Evolutionary conservation across 2,329 filamentous ascomycete genomes (phyloP).

Genomic region (Ophiostoma montium): DNA sequence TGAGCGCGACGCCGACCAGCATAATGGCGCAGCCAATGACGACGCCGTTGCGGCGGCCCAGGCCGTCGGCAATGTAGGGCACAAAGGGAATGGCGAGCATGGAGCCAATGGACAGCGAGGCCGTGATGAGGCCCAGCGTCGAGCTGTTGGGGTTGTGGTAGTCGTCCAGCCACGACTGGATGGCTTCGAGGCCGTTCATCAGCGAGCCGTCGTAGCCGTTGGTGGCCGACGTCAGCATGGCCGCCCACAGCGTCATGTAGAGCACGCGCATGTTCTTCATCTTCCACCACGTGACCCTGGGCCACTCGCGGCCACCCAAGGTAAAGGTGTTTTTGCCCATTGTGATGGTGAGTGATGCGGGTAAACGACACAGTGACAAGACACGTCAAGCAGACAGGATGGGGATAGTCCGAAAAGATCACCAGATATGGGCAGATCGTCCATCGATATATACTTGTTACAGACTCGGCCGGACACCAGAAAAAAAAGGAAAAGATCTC

Average conservation of each 20-base stretch:
- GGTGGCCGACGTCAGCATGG: slow-evolving; percentile 20
- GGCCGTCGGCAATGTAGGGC: slow-evolving; percentile 30
- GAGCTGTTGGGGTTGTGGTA: slow-evolving; percentile 21
- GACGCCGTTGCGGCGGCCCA: slow-evolving; percentile 30
- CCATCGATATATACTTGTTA: too few relatives aligned
- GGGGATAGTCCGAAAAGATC: too few relatives aligned
- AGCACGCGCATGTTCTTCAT: slow-evolving; percentile 17
- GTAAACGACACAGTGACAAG: too few relatives aligned
- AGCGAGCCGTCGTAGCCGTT: slow-evolving; percentile 22
- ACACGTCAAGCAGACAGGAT: too few relatives aligned
- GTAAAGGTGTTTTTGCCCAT: slow-evolving; percentile 16
- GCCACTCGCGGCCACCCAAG: slow-evolving; percentile 16
- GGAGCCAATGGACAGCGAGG: slow-evolving; percentile 31
- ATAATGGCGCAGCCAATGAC: slow-evolving; percentile 27
- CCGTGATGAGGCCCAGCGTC: slow-evolving; percentile 27
- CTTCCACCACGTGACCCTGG: slow-evolving; percentile 14
- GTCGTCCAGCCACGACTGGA: slow-evolving; percentile 23
- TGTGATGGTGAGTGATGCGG: background rate
- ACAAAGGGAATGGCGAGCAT: slow-evolving; percentile 30
- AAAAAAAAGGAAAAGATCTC: too few relatives aligned
- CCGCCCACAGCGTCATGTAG: slow-evolving; percentile 20
- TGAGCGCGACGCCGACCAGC: slow-evolving; percentile 24
- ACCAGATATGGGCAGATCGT: too few relatives aligned
- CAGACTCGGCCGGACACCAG: too few relatives aligned
- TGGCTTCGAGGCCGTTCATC: slow-evolving; percentile 22